Evolutionary conservation across 2,329 filamentous ascomycete genomes (phyloP).

Genomic region (Plenodomus lindquistii): DNA sequence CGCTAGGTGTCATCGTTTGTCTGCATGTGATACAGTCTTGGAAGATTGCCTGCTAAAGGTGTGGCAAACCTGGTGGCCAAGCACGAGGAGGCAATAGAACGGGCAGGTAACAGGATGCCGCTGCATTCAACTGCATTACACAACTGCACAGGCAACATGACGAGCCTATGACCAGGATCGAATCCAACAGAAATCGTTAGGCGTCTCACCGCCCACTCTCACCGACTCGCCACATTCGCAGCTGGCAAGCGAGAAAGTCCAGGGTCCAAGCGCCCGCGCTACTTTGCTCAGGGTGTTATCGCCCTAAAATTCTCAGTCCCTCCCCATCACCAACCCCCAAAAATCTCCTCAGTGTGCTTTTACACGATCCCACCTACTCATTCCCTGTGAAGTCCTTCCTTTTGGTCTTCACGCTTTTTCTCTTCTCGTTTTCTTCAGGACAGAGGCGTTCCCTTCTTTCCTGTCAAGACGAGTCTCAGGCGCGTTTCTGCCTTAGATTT

Average conservation of each 20-base stretch:
- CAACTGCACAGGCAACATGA: constrained; percentile 2
- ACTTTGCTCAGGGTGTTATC: neutral
- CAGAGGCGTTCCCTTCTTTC: constrained; percentile 44
- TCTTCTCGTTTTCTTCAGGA: constrained; percentile 44
- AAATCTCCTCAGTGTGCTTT: constrained; percentile 37
- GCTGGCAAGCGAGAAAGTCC: neutral
- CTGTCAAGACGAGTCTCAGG: constrained; percentile 45
- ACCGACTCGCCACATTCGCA: constrained; percentile 23
- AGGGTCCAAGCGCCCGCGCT: constrained; percentile 8
- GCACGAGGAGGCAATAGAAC: neutral
- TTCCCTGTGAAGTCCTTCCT: constrained; percentile 45
- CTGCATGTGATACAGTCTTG: neutral
- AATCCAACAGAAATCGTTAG: neutral
- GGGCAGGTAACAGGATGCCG: neutral
- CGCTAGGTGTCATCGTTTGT: neutral
- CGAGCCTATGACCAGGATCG: constrained; percentile 6
- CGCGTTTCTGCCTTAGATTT: constrained; percentile 45
- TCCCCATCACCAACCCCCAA: constrained; percentile 33
- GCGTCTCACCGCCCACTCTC: constrained; percentile 29
- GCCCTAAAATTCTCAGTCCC: constrained; percentile 4
- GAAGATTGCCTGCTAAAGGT: neutral
- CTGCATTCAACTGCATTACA: neutral
- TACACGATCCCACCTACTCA: constrained; percentile 33
- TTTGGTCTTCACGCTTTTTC: constrained; percentile 48
- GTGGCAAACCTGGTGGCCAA: neutral